Conservation (phyloP, 805 yeast genomes). For the Wickerhamomyces tratensis region DNA sequence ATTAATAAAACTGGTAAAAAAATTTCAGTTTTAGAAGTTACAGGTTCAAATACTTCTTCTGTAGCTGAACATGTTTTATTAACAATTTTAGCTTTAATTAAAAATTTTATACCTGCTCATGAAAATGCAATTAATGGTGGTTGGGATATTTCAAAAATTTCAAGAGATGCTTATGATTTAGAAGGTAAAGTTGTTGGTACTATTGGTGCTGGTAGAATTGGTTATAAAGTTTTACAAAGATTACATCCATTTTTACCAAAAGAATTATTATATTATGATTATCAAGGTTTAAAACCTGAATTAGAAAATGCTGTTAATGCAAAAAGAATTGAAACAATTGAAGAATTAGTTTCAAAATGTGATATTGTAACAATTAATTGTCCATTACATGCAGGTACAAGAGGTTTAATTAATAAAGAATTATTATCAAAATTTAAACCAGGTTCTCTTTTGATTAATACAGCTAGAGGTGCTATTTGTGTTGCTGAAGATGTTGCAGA, state of each 20-base stretch:
- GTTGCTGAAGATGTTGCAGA: slow-evolving; percentile 67
- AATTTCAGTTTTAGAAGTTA: slow-evolving; percentile 68
- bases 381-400: slow-evolving; percentile 65
- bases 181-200: slow-evolving; percentile 75
- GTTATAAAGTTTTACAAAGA: slow-evolving; percentile 66
- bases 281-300: slow-evolving; percentile 53
- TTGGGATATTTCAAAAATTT: slow-evolving; percentile 74
- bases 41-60: slow-evolving; percentile 72
- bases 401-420: slow-evolving; percentile 58
- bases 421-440: slow-evolving; percentile 59
- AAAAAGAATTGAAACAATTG: slow-evolving; percentile 47
- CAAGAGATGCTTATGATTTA: slow-evolving; percentile 64
- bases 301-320: slow-evolving; percentile 51
- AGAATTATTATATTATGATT: slow-evolving; percentile 66
- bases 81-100: slow-evolving; percentile 61
- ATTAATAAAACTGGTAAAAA: slow-evolving; percentile 46
- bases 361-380: slow-evolving; percentile 72
- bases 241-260: slow-evolving; percentile 65
- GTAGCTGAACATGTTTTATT: slow-evolving; percentile 77
- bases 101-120: slow-evolving; percentile 76
- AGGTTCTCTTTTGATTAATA: slow-evolving; percentile 67
- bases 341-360: slow-evolving; percentile 56
- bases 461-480: slow-evolving; percentile 78
- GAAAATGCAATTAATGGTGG: slow-evolving; percentile 48
- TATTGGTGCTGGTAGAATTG: slow-evolving; percentile 77